Conservation (phyloP, 768 basidiomycete species). For the Tylopilus sp. region DNA sequence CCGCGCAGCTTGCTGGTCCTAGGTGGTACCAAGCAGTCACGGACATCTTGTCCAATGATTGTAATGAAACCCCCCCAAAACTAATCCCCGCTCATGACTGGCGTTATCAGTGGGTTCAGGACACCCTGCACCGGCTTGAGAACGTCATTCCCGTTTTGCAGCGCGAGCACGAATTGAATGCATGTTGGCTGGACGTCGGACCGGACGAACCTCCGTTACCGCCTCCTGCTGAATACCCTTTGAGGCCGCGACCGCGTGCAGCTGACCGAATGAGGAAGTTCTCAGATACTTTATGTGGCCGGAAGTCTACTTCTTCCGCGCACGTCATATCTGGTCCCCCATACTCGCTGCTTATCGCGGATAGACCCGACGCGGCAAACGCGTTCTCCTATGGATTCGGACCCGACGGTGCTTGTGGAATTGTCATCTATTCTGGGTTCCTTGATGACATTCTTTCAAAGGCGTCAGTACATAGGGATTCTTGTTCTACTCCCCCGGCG, state of each 20-base stretch:
- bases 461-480: slow-evolving; percentile 18
- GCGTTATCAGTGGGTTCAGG: slow-evolving; percentile 84
- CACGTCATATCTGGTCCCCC: slow-evolving; percentile 76
- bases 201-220: slow-evolving; percentile 60
- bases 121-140: slow-evolving; percentile 78
- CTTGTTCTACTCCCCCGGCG: slow-evolving; percentile 23
- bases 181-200: slow-evolving; percentile 53
- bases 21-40: slow-evolving; percentile 87
- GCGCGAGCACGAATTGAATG: slow-evolving; percentile 50
- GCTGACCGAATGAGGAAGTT: slow-evolving; percentile 64
- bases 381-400: slow-evolving; percentile 97
- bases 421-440: slow-evolving; percentile 94
- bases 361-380: slow-evolving; percentile 78
- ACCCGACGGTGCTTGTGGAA: slow-evolving; percentile 84
- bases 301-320: slow-evolving; percentile 40
- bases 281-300: slow-evolving; percentile 48
- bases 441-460: slow-evolving; percentile 77
- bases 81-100: slow-evolving; percentile 79
- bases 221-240: slow-evolving; percentile 76
- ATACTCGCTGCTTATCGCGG: slow-evolving; percentile 86
- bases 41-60: slow-evolving; percentile 71
- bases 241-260: slow-evolving; percentile 80
- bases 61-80: slow-evolving; percentile 54
- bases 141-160: slow-evolving; percentile 64
- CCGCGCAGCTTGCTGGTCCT: slow-evolving; percentile 72